These are phyloP conservation scores for Verticillium dahliae DNA, from an alignment of 2,329 filamentous ascomycete species.

Conservation along the genomic window DNA sequence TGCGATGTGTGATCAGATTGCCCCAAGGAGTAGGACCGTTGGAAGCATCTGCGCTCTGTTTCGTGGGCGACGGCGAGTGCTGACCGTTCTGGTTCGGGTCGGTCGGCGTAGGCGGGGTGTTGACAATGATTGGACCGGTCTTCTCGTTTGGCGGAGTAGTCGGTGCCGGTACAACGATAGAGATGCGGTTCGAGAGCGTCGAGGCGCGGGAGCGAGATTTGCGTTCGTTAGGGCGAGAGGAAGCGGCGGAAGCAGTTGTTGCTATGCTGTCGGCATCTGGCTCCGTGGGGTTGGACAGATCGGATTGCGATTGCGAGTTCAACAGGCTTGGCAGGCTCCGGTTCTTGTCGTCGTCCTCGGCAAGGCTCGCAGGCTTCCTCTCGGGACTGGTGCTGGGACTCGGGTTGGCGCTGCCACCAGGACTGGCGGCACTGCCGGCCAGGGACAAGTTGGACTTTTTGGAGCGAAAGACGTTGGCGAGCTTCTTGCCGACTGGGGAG, in stretches of 20 bases:
- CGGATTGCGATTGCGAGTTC: slow-evolving; percentile 5
- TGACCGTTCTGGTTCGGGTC: slow-evolving; percentile 23
- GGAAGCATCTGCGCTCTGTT: slow-evolving; percentile 17
- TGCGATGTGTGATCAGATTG: slow-evolving; percentile 65
- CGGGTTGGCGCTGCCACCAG: background rate
- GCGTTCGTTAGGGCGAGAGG: background rate
- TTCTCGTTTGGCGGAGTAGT: slow-evolving; percentile 37
- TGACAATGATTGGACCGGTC: slow-evolving; percentile 50
- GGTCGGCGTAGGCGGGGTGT: slow-evolving; percentile 60
- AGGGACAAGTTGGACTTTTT: slow-evolving; percentile 35
- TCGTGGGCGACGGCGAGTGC: slow-evolving; percentile 8
- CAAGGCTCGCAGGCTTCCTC: slow-evolving; percentile 6
- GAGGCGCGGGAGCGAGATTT: background rate
- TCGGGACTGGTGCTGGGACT: slow-evolving; percentile 36
- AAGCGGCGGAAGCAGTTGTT: slow-evolving; percentile 4
- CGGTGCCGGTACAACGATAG: slow-evolving; percentile 22
- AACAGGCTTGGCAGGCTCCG: background rate
- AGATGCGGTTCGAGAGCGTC: background rate
- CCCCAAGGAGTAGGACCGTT: slow-evolving; percentile 46
- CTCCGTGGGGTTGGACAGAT: slow-evolving; percentile 5
- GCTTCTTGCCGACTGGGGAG: slow-evolving; percentile 60
- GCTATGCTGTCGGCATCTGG: slow-evolving; percentile 6
- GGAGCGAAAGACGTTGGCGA: slow-evolving; percentile 59
- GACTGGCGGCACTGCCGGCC: background rate
- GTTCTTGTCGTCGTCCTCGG: background rate